Percentiles rank a stretch among this genome's conserved stretches.
Conservation (phyloP, 306 rosid species). For the Trifolium dubium region DNA sequence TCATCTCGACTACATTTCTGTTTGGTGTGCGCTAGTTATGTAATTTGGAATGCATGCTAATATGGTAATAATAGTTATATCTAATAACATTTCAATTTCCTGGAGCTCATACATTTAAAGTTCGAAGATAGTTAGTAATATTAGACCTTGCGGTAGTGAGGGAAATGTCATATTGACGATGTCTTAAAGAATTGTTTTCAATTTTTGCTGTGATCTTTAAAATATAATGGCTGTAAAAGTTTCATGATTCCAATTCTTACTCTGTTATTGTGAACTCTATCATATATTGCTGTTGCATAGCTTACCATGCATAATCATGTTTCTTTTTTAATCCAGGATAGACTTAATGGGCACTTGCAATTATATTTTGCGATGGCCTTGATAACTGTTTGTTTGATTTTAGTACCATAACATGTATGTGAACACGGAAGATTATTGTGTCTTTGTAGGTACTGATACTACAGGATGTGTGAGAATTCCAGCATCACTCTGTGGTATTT, state of each 20-base stretch:
- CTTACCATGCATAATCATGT: slow-evolving; percentile 12
- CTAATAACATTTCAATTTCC: neutral
- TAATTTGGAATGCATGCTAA: neutral
- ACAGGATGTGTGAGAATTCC: slow-evolving; percentile 83
- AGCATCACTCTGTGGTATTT: slow-evolving; percentile 77
- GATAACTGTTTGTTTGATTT: slow-evolving; percentile 9
- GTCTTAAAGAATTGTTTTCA: neutral
- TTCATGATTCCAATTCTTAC: slow-evolving; percentile 17
- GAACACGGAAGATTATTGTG: slow-evolving; percentile 26
- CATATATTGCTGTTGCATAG: slow-evolving; percentile 31
- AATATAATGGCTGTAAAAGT: slow-evolving; percentile 24
- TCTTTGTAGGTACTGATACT: slow-evolving; percentile 75
- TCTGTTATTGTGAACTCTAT: slow-evolving; percentile 34
- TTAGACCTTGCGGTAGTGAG: neutral
- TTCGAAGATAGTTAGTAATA: neutral
- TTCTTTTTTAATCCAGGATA: slow-evolving; percentile 8
- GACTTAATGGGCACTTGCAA: slow-evolving; percentile 18
- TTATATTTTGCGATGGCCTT: slow-evolving; percentile 3
- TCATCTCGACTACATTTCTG: neutral
- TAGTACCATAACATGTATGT: slow-evolving; percentile 20
- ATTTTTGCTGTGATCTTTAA: slow-evolving; percentile 13
- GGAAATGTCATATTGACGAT: neutral
- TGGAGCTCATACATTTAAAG: neutral
- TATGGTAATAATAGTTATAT: slow-evolving; percentile 2
- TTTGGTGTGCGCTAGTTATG: neutral